Evolutionary conservation across 2,329 filamentous ascomycete species (phyloP), one percentile per base, ranked within the genome.

Genomic region (Cladosporium phlei): DNA sequence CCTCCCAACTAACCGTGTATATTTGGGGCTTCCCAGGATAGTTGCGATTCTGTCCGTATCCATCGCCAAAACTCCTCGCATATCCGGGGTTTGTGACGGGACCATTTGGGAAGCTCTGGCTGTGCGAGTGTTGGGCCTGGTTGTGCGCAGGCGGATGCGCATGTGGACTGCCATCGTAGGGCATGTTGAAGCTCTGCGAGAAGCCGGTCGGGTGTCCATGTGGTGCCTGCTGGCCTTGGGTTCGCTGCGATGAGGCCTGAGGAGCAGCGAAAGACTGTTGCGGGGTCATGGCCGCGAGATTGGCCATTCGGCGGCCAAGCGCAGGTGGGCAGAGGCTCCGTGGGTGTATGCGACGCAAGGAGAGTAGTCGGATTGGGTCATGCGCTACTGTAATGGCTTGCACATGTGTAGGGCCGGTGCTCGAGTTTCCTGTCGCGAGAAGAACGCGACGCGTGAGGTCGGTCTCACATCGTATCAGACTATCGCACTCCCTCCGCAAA

Each of bases 11-110:
- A 57, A 73, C 71, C 7, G 72, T 75, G 55, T 75, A 75, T 52
- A 75, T 75, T 57, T 74, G 71, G 34, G 72, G 69, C 60, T 64
- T 60, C 25, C 71, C 60, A 19, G 47, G 47, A 46, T 56, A 57
- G 32, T 28, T 56, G 28, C 57, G 49, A 25, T 50, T 49, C 45
- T 56, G 51, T 14, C 49, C 53, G n/a, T 52, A 53, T n/a, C 53
- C 49, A 11, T 56, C 58, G 37, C 60, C 61, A 42, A 64, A 64
- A 47, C 58, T 62, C 40, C 60, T 48, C 39, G 60, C 58, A 52
- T 61, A 70, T 19, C 69, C 68, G 53, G 71, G 66, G 48, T 64
- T 60, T 46, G 54, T 54, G 32, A 62, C 51, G n/a, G 61, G 59
- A 4, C 59, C 61, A 47, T 61, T 62, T 21, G 60, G 53, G 50